These are phyloP conservation scores for Macrophomina phaseolina DNA, from an alignment of 2,329 filamentous ascomycete species.

Conservation along the genomic window DNA sequence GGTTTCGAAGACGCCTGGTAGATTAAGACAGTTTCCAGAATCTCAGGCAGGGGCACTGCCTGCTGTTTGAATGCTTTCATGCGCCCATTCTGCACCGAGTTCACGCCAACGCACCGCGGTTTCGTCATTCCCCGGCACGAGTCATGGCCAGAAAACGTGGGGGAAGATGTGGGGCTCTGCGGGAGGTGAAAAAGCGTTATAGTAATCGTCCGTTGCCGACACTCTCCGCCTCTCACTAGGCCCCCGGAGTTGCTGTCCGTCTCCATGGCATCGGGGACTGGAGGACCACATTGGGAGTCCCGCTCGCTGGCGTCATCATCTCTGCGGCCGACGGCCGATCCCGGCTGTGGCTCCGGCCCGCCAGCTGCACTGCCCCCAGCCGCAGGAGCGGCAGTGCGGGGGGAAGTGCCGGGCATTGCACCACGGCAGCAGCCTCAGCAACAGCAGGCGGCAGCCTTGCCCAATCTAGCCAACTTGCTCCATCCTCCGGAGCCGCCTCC, in stretches of 20 bases:
- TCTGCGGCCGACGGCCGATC: neutral
- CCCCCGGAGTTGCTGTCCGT: neutral
- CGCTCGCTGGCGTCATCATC: neutral
- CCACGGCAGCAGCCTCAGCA: neutral
- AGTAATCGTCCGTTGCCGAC: neutral
- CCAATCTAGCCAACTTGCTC: neutral
- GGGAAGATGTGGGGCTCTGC: neutral
- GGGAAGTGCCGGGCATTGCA: neutral
- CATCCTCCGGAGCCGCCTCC: neutral
- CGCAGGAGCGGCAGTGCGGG: neutral
- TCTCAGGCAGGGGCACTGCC: too few relatives aligned
- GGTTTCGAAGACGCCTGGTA: too few relatives aligned
- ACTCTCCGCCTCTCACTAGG: neutral
- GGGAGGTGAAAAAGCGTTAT: neutral
- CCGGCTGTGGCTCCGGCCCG: neutral
- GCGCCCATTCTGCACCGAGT: too few relatives aligned
- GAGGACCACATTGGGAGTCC: neutral
- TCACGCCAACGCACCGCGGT: neutral
- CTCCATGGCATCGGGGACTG: neutral
- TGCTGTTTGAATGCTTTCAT: too few relatives aligned
- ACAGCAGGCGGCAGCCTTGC: neutral
- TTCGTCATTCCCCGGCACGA: neutral
- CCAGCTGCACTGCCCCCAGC: neutral
- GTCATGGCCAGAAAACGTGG: neutral
- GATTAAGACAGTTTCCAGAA: too few relatives aligned